A percentile compares a stretch with the other conserved stretches of the same genome.
Evolutionary conservation across 257 asterid species (phyloP).

Genomic region (Knoxia roxburghii): DNA sequence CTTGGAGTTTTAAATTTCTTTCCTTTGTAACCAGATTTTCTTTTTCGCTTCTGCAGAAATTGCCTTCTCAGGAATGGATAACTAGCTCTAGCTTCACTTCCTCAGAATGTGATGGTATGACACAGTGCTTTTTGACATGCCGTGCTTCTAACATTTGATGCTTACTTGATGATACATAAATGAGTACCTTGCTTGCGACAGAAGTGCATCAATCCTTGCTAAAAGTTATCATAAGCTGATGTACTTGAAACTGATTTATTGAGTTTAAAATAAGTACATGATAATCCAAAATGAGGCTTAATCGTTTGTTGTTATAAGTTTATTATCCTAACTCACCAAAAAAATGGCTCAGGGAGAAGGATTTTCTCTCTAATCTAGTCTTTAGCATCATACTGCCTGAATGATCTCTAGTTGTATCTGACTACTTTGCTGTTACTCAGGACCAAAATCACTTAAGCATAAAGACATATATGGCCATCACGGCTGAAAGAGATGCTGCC

Average conservation of each 20-base stretch:
- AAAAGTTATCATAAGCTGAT: not conserved
- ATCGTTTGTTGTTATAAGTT: not conserved
- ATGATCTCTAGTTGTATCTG: constrained; percentile 5
- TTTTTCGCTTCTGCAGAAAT: constrained; percentile 18
- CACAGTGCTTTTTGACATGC: not conserved
- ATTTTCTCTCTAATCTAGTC: not conserved
- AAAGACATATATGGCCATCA: constrained; percentile 87
- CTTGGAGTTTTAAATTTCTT: not conserved
- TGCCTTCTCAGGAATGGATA: constrained; percentile 20
- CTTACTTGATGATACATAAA: not conserved
- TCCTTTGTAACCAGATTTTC: not conserved
- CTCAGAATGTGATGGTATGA: constrained; percentile 28
- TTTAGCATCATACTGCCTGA: not conserved
- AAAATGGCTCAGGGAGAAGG: not conserved
- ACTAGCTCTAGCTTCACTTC: constrained; percentile 19
- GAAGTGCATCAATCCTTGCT: not conserved
- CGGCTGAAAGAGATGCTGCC: constrained; percentile 93
- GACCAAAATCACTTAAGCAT: constrained; percentile 69
- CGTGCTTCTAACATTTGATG: not conserved
- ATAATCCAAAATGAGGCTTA: not conserved
- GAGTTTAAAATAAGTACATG: not conserved
- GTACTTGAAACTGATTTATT: not conserved
- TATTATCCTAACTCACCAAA: not conserved
- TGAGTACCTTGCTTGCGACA: not conserved
- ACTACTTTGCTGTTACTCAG: constrained; percentile 34